Base-by-base conservation (phyloP, 2,329 filamentous ascomycete species). In the Ophiocordyceps camponoti-rufipedis region DNA sequence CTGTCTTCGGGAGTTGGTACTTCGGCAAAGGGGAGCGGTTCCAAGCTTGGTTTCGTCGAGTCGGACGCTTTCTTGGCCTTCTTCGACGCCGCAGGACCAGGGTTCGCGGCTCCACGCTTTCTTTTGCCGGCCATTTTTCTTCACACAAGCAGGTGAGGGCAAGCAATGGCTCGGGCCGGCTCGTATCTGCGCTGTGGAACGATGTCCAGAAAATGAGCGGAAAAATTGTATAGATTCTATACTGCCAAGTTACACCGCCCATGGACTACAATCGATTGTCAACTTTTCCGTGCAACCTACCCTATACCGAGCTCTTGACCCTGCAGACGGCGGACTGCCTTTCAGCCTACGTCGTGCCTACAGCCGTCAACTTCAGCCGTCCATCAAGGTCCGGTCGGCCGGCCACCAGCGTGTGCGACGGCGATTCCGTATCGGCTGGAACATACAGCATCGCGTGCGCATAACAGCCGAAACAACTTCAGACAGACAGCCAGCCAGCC, bases 1-100 rank as follows among this genome's bases (percentile, higher is more conserved):
- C 74, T 68, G 47, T 78, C 72, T 35, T 73, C 70, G 42, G 65
- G 64, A 44, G 62, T 63, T 10, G 68, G 66, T 6, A 69, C 62
- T 49, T 75, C 71, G 51, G 70, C 58, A 52, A 80, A 80, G 4
- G 59, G 61, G 32, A 54, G 53, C 48, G 62, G 62, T 44, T 61
- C 59, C 28, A 63, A 50, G 8, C 52, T 51, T 6, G 54, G 53
- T 45, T 59, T 60, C 29, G 55, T 44, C 40, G 49, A 44, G 12
- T 51, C 49, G n/a, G 45, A 42, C 28, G 57, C 51, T 38, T 54
- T 57, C 47, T 62, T 63, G 42, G 53, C 54, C 45, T 56, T 58
- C 46, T 63, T 63, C 28, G 53, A 51, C 11, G 53, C 49, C 4
- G 16, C 23, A 16, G 43, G n/a, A 14, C 43, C 43, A 16, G 28